phyloP scores from a whole-genome alignment of 2,329 filamentous ascomycete species.

The Aspergillus pseudoviridinutans region DNA sequence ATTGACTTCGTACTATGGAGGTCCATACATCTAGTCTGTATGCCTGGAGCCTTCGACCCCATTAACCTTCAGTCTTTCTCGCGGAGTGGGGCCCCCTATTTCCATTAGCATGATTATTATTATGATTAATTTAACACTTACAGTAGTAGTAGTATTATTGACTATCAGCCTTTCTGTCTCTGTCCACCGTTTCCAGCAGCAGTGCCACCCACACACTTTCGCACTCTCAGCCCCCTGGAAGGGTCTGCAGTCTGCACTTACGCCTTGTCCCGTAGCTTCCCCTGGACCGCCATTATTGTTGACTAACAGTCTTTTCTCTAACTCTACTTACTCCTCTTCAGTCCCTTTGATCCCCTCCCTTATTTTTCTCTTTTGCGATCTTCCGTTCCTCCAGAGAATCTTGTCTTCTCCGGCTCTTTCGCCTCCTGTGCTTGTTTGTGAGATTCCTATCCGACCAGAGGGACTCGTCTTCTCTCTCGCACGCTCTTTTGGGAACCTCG shows the following conservation, averaged over 20 bases:
- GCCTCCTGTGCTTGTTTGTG: slow-evolving; percentile 21
- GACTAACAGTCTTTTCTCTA: slow-evolving; percentile 1
- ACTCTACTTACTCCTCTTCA: slow-evolving; percentile 17
- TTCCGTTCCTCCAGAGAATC: slow-evolving; percentile 16
- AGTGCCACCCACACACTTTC: slow-evolving; percentile 7
- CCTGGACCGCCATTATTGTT: slow-evolving; percentile 9
- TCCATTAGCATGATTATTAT: neutral
- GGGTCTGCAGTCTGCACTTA: slow-evolving; percentile 3
- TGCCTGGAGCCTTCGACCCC: neutral
- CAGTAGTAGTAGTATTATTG: neutral
- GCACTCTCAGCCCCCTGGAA: slow-evolving; percentile 9
- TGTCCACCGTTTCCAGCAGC: slow-evolving; percentile 1
- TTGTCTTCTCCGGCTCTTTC: slow-evolving; percentile 18
- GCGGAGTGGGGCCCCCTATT: neutral
- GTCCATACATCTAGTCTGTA: neutral
- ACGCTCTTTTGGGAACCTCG: slow-evolving; percentile 37
- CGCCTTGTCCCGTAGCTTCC: slow-evolving; percentile 8
- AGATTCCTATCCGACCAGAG: slow-evolving; percentile 41
- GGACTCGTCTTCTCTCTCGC: slow-evolving; percentile 34
- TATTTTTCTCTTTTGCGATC: slow-evolving; percentile 19
- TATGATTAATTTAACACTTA: neutral
- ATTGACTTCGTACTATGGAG: neutral
- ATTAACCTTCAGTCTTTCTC: neutral
- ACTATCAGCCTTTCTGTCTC: neutral
- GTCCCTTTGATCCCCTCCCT: slow-evolving; percentile 22